Conservation (phyloP, 2,329 filamentous ascomycete genomes). For the Fusarium virguliforme region DNA sequence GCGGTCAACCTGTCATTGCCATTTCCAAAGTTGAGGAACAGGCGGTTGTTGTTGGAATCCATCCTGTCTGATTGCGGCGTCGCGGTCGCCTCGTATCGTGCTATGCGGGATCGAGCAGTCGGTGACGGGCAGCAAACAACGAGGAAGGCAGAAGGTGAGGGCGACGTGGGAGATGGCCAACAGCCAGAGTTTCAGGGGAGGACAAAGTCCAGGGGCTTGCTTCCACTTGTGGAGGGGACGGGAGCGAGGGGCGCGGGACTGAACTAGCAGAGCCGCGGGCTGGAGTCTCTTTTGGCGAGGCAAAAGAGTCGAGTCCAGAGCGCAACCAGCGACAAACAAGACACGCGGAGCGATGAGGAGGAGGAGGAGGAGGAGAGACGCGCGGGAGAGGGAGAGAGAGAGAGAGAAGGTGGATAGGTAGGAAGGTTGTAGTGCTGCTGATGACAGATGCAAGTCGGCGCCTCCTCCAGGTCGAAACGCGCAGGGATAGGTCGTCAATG, state of each 20-base stretch:
- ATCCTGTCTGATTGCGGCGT: conserved; percentile 57
- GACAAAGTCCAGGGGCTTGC: conserved; percentile 47
- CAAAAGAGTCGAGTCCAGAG: conserved; percentile 27
- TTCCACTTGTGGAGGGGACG: conserved; percentile 32
- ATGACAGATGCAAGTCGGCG: conserved; percentile 31
- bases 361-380: background rate
- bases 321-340: conserved; percentile 12
- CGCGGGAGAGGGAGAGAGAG: background rate
- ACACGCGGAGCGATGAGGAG: background rate
- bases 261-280: conserved; percentile 19
- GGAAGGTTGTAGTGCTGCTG: background rate
- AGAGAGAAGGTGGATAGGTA: background rate
- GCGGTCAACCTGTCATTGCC: conserved; percentile 75
- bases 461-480: conserved; percentile 37
- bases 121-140: conserved; percentile 25
- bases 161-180: conserved; percentile 46
- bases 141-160: conserved; percentile 37
- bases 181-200: conserved; percentile 48
- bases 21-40: conserved; percentile 78
- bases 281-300: conserved; percentile 41
- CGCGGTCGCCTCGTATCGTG: conserved; percentile 39
- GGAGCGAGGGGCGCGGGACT: conserved; percentile 43
- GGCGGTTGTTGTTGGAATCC: conserved; percentile 73
- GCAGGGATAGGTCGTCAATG: conserved; percentile 29
- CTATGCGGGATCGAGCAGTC: conserved; percentile 41